Evolutionary conservation across 768 basidiomycete species (phyloP).

Genomic region (Lentinula sp.): DNA sequence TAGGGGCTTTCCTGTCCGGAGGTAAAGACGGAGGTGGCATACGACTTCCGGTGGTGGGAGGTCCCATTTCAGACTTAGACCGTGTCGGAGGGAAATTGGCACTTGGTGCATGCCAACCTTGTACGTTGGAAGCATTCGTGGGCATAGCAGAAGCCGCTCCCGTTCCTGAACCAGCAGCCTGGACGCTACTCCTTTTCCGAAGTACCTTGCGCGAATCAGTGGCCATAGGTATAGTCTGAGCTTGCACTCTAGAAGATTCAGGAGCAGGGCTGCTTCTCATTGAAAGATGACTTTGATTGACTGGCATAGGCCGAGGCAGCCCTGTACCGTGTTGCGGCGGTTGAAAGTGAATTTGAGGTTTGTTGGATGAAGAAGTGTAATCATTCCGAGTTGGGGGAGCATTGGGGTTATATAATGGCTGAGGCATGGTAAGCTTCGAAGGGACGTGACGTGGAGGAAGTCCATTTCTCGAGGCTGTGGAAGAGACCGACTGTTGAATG

Average conservation of each 20-base stretch:
- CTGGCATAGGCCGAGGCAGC: background rate
- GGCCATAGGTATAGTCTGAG: background rate
- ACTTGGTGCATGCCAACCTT: background rate
- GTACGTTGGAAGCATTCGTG: background rate
- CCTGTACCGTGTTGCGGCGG: constrained; percentile 1
- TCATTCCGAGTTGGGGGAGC: constrained; percentile 11
- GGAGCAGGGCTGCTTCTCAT: background rate
- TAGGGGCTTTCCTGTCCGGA: constrained; percentile 23
- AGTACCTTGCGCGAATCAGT: constrained; percentile 17
- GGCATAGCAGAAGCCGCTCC: background rate
- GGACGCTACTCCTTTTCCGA: constrained; percentile 17
- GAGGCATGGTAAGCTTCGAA: constrained; percentile 68
- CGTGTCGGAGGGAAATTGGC: background rate
- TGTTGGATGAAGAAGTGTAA: constrained; percentile 7
- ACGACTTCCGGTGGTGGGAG: background rate
- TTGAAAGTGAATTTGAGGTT: constrained; percentile 12
- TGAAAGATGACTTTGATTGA: background rate
- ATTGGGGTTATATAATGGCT: constrained; percentile 38
- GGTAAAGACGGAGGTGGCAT: background rate
- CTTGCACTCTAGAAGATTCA: background rate
- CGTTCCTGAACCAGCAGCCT: constrained; percentile 5
- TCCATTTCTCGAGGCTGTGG: constrained; percentile 3
- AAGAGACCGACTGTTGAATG: constrained; percentile 6
- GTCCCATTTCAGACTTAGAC: constrained; percentile 1
- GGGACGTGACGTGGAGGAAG: constrained; percentile 38